Evolutionary conservation across 2,329 filamentous ascomycete species (phyloP).

Genomic region (Epichloe gansuensis): DNA sequence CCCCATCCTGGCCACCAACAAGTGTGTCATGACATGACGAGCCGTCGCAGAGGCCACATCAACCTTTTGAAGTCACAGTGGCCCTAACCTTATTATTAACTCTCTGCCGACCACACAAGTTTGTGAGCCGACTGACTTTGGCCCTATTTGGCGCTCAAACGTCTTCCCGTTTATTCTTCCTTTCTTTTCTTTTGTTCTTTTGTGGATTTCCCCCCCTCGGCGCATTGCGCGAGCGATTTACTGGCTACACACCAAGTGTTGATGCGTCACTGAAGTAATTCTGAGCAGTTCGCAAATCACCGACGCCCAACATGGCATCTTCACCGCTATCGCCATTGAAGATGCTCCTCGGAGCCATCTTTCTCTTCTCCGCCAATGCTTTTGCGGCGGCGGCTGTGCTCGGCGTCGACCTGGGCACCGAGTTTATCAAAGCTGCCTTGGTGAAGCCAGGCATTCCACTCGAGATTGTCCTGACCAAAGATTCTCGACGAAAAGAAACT

Average conservation of each 20-base stretch:
- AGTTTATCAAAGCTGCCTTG: constrained; percentile 90
- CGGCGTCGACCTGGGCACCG: constrained; percentile 86
- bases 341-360: constrained; percentile 25
- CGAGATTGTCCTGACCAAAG: constrained; percentile 94
- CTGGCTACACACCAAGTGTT: neutral
- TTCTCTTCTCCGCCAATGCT: constrained; percentile 29
- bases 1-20: constrained; percentile 3
- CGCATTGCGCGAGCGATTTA: neutral
- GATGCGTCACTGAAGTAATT: neutral
- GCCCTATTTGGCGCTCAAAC: too few species aligned
- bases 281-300: constrained; percentile 7
- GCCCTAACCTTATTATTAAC: neutral
- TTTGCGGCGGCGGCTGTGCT: constrained; percentile 60
- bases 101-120: neutral
- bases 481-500: constrained; percentile 90
- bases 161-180: too few species aligned
- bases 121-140: neutral
- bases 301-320: constrained; percentile 21
- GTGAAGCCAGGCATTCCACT: constrained; percentile 95
- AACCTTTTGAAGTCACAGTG: constrained; percentile 11
- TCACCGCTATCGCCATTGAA: constrained; percentile 23
- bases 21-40: constrained; percentile 8
- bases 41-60: constrained; percentile 21
- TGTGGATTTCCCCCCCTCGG: neutral
- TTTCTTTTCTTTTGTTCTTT: too few species aligned